A percentile compares a stretch with the other conserved stretches of the same genome.
These are phyloP conservation scores for Xylaria longipes DNA, from an alignment of 495 filamentous ascomycete species.

Conservation along the genomic window DNA sequence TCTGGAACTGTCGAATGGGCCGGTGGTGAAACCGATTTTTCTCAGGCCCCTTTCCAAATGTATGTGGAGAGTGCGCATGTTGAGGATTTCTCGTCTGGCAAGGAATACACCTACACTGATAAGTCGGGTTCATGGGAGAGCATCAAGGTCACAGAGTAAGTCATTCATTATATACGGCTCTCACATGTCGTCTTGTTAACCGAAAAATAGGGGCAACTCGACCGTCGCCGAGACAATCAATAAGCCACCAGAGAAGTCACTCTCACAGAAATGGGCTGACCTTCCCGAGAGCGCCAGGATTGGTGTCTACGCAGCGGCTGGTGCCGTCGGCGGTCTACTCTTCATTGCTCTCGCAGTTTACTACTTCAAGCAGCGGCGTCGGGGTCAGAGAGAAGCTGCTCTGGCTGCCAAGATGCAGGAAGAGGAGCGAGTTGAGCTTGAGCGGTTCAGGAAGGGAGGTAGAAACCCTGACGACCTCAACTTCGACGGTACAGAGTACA, in stretches of 20 bases:
- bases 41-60: slow-evolving; percentile 75
- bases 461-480: slow-evolving; percentile 53
- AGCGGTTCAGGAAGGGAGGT: slow-evolving; percentile 57
- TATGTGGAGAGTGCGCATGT: slow-evolving; percentile 70
- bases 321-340: slow-evolving; percentile 54
- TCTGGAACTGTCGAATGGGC: slow-evolving; percentile 71
- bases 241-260: slow-evolving; percentile 49
- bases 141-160: slow-evolving; percentile 71
- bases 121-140: slow-evolving; percentile 69
- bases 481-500: slow-evolving; percentile 49
- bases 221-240: slow-evolving; percentile 55
- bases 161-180: slow-evolving; percentile 18
- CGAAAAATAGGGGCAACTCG: slow-evolving; percentile 64
- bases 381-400: slow-evolving; percentile 68
- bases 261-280: slow-evolving; percentile 63
- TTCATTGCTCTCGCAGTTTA: slow-evolving; percentile 59
- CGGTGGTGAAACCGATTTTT: slow-evolving; percentile 77
- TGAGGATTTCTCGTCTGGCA: slow-evolving; percentile 71
- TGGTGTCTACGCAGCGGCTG: slow-evolving; percentile 65
- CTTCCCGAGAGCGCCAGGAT: slow-evolving; percentile 62
- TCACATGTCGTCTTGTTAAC: slow-evolving; percentile 10
- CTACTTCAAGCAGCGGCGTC: slow-evolving; percentile 70
- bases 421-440: slow-evolving; percentile 68
- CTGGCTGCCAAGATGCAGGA: slow-evolving; percentile 60
- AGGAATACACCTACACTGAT: slow-evolving; percentile 73